Percentiles rank a stretch among this genome's conserved stretches.
Evolutionary conservation across 169 alveolate genomes (phyloP).

Genomic region (Plasmodium fragile): DNA sequence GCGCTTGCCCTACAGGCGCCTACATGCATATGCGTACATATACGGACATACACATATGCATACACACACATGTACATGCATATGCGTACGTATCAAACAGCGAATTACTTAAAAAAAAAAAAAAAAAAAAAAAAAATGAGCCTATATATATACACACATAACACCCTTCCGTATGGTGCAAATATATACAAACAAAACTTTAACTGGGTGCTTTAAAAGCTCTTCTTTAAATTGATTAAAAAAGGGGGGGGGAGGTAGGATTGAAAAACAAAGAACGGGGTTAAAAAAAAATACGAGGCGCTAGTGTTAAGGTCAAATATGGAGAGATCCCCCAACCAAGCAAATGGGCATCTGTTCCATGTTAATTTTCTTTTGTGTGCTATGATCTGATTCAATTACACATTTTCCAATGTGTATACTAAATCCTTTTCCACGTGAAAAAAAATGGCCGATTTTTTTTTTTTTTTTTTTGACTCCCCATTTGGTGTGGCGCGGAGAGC

Average conservation of each 20-base stretch:
- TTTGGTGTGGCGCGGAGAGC: background rate
- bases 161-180: constrained; percentile 10
- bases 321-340: background rate
- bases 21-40: background rate
- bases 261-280: constrained; percentile 21
- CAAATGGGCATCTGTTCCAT: background rate
- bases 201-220: constrained; percentile 27
- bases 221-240: constrained; percentile 58
- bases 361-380: background rate
- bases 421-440: background rate
- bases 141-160: background rate
- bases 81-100: constrained; percentile 15
- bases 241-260: constrained; percentile 6
- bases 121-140: constrained; percentile 17
- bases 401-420: background rate
- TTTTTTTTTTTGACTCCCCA: background rate
- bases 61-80: background rate
- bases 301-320: background rate
- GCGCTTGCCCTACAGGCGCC: background rate
- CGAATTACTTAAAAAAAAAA: constrained; percentile 72
- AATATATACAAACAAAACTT: constrained; percentile 49
- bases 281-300: background rate
- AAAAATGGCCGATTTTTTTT: background rate
- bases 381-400: background rate
- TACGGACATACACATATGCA: background rate